Percentiles rank a stretch among this genome's conserved stretches.
Conservation (phyloP, 2,329 filamentous ascomycete species). For the Aspergillus clavatus region DNA sequence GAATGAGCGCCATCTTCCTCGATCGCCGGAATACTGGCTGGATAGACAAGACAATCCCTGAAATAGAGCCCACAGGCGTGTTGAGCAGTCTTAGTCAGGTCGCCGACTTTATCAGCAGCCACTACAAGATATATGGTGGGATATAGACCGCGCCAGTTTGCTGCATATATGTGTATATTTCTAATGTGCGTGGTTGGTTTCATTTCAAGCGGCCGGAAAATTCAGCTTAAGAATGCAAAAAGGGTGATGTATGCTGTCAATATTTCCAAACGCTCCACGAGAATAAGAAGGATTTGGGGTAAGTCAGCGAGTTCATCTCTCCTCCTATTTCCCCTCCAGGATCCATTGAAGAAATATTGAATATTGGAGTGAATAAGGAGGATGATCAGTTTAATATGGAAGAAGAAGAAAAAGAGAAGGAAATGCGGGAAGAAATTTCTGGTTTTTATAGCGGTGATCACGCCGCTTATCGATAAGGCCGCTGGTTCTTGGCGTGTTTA, state of each 20-base stretch:
- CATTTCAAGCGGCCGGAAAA: background rate
- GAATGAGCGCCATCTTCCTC: constrained; percentile 63
- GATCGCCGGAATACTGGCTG: constrained; percentile 60
- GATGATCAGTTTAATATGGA: constrained; percentile 38
- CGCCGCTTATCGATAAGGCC: constrained; percentile 35
- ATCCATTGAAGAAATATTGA: constrained; percentile 34
- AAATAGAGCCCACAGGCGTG: constrained; percentile 50
- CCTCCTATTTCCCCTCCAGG: constrained; percentile 47
- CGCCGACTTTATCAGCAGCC: constrained; percentile 35
- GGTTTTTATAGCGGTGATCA: constrained; percentile 20
- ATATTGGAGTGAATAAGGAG: constrained; percentile 47
- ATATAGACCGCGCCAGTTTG: background rate
- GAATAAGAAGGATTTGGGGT: constrained; percentile 41
- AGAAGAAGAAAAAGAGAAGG: constrained; percentile 30
- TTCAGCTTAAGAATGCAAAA: constrained; percentile 1
- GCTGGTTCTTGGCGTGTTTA: constrained; percentile 10
- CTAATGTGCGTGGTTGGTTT: too few relatives aligned
- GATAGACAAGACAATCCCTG: constrained; percentile 56
- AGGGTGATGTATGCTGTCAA: constrained; percentile 39
- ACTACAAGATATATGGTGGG: constrained; percentile 1
- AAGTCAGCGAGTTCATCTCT: constrained; percentile 42
- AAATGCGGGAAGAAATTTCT: constrained; percentile 18
- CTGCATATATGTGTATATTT: background rate
- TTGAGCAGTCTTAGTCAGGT: constrained; percentile 56
- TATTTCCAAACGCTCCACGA: constrained; percentile 47